Evolutionary conservation across 2,329 filamentous ascomycete genomes (phyloP), one percentile per base, ranked within the genome.

Genomic region (Microsporum audouinii): DNA sequence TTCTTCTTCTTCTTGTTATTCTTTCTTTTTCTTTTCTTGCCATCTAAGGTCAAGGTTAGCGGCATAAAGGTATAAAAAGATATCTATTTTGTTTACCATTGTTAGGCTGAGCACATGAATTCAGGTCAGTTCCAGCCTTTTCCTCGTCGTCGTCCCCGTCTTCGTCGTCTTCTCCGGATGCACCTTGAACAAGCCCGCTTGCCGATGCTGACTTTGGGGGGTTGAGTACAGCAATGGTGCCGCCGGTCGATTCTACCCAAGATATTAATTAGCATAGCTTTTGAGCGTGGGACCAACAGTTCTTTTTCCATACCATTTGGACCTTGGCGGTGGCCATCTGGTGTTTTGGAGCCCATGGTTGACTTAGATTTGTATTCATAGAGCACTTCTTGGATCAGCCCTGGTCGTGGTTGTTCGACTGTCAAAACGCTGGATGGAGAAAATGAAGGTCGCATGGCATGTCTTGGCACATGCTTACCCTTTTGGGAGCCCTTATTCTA

Each of bases 21-120:
- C 70, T 79, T 82, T 60, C 76, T 72, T 66, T 77, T 79, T 68
- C 76, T 76, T 58, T 77, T 70, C 65, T 72, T 72, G 67, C 72
- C 69, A 43, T 39, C 29, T 58, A 38, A 6, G 34, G 36, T 27
- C 2, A 14, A 38, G 1, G 6, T 39, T 33, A 43, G 38, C 36
- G 1, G 8, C 43, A 8, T 39, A 27, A 5, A 1, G 0, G 36
- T 10, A 3, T 39, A 29, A 29, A 14, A 17, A 27, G 31, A 14
- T 53, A 57, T 60, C 59, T 65, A 49, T 27, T 57, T 63, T 3
- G 8, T n/a, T 55, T 36, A 55, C 51, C 29, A 55, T 29, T 55
- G 31, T 27, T 55, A 33, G 51, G 33, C 33, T 36, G 51, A 6
- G 2, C 31, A 29, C 58, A 39, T 38, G 61, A 56, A 57, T 47